Base-by-base conservation (phyloP, 495 filamentous ascomycete genomes). In the Extremus antarcticus region DNA sequence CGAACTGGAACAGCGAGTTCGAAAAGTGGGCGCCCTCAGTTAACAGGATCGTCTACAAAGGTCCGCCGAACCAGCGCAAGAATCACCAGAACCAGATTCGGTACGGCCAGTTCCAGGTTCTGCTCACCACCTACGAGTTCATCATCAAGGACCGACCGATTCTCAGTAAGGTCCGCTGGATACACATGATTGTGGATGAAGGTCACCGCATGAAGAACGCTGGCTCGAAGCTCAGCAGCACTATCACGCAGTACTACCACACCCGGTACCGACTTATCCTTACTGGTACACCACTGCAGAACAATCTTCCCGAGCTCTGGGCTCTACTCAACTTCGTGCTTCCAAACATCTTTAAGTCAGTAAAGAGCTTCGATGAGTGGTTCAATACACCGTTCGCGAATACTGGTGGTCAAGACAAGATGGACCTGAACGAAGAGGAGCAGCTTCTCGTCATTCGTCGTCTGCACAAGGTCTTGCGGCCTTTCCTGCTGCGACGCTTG, bases 361-460 rank as follows among this genome's bases (percentile, higher is more conserved):
- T 94, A 46, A 97, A 95, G 71, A 95, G 90, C 9, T 98, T 98
- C 63, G 92, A 98, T 69, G 92, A 98, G 68, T 98, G 92, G 92
- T 98, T 98, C 77, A 97, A 96, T 70, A 97, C 92, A 2, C 92
- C 92, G 0, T 98, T 98, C 68, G 94, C 94, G 48, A 98, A 98
- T 70, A 97, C 94, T 10, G 92, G 92, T 70, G 84, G 86, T 47
- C 90, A 96, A 68, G 92, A 98, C 65, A 95, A 91, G 73, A 98
- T 98, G 87, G 91, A 95, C 54, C 76, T 98, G 54, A 91, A 86
- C 11, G 92, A 98, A 89, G 92, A 98, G 94, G 94, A 98, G 70
- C 88, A 94, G 65, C 78, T 98, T 70, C 87, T 98, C 58, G 88
- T 98, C 62, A 98, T 98, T 78, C 87, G 90, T 66, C 91, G 92